phyloP scores from a whole-genome alignment of 192 early-diverging fungal genomes.

The Linnemannia zychae region DNA sequence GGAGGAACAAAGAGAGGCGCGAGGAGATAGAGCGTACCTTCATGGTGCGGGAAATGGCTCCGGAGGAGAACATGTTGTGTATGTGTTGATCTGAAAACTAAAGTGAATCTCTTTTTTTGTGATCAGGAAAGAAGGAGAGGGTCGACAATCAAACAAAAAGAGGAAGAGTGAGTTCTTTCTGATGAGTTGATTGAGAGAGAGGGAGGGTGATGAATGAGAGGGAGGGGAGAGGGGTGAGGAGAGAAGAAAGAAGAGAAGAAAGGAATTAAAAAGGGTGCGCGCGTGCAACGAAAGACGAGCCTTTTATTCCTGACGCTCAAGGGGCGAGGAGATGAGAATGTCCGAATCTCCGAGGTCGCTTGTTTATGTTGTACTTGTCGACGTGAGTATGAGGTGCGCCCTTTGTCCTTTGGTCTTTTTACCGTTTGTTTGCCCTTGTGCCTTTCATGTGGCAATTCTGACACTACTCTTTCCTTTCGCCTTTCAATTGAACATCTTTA shows the following conservation, averaged over 20 bases:
- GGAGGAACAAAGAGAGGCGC: not conserved
- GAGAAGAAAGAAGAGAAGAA: conserved; percentile 1
- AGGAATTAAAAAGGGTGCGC: not conserved
- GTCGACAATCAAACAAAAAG: conserved; percentile 7
- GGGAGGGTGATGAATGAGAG: not conserved
- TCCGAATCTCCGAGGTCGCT: not conserved
- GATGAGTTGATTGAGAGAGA: conserved; percentile 15
- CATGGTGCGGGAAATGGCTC: conserved; percentile 56
- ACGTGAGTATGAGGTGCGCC: not conserved
- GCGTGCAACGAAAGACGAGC: not conserved
- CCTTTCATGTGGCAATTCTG: conserved; percentile 8
- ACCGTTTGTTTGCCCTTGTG: no score
- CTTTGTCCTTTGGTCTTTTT: not conserved
- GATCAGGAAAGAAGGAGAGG: conserved; percentile 1
- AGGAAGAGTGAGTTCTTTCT: conserved; percentile 13
- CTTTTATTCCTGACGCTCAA: not conserved
- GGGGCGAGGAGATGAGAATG: not conserved
- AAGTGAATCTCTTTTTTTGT: not conserved
- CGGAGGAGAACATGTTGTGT: conserved; percentile 52
- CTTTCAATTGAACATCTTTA: not conserved
- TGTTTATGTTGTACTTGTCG: not conserved
- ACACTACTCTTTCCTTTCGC: not conserved
- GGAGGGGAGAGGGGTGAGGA: not conserved
- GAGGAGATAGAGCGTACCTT: conserved; percentile 20
- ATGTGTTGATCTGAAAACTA: not conserved